Base-by-base conservation (phyloP, 352 stramenopile genomes). In the Phytopythium sindhum region DNA sequence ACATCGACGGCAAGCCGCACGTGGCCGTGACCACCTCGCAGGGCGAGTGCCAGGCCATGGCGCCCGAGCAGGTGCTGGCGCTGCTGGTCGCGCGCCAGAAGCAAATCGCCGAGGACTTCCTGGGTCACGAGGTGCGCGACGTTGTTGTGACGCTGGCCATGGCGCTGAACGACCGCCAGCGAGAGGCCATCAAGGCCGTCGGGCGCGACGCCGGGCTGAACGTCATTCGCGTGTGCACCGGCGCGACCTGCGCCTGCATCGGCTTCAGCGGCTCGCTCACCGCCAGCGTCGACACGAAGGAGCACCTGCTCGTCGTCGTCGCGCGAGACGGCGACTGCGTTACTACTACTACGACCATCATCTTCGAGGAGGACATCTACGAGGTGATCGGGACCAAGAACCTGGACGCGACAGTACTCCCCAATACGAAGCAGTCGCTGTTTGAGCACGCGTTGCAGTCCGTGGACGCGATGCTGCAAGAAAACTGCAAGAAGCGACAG, bases 1-100 rank as follows among this genome's bases (percentile, higher is more conserved):
- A 60, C 54, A 60, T 60, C 37, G 54, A 60, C 54, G 54, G 54
- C 35, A 24, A 11, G 54, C 54, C 54, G 33, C 37, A 60, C 37
- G 54, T 50, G 54, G 54, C 54, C n/a, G 33, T 60, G 33, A n/a
- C 54, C 5, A 50, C 35, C 2, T n/a, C 54, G 35, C 54, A 60
- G 24, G 54, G 54, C 54, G 54, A 60, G 54, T 60, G 54, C 37
- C 54, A 50, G 14, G 54, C 54, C 37, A 29, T 60, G 37, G 12
- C 33, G 33, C 54, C 54, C 37, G 54, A 60, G 37, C 54, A 60
- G 23, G 54, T 60, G 37, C 54, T 60, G 0, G 54, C 54, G 54
- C 54, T 60, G n/a, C 33, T 60, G 29, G 29, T 48, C 37, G 54
- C 54, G 54, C 31, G 54, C 9, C 54, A 33, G 7, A 60, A 60